Conservation (phyloP, 225 moss, liverwort and hornwort species). For the Sphagnum tenellum region DNA sequence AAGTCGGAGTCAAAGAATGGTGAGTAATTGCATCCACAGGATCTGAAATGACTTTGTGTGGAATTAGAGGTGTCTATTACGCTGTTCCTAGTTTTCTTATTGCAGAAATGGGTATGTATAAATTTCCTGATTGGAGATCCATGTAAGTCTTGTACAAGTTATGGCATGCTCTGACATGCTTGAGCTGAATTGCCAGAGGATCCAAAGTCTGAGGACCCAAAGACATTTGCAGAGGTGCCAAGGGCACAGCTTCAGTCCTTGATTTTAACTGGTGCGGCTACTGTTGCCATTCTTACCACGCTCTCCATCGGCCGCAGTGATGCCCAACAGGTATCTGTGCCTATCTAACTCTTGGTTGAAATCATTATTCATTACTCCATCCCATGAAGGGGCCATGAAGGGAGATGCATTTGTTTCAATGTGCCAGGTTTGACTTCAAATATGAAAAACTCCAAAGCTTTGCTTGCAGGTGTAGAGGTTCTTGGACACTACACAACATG, state of each 20-base stretch:
- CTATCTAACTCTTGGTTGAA: not conserved
- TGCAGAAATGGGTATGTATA: too few relatives aligned
- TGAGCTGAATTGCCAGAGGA: conserved; percentile 48
- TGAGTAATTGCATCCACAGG: conserved; percentile 2
- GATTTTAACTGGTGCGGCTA: conserved; percentile 75
- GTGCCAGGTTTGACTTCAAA: not conserved
- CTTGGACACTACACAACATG: too few relatives aligned
- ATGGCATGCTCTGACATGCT: not conserved
- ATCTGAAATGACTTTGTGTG: too few relatives aligned
- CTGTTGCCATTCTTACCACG: conserved; percentile 74
- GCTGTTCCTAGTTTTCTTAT: too few relatives aligned
- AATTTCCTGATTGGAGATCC: too few relatives aligned
- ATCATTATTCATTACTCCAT: not conserved
- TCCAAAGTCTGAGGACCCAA: conserved; percentile 85
- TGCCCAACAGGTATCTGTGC: conserved; percentile 68
- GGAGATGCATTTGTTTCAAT: too few relatives aligned
- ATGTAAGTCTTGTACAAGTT: too few relatives aligned
- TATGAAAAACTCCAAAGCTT: too few relatives aligned
- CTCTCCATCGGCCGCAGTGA: conserved; percentile 88
- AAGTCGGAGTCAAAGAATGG: conserved; percentile 56
- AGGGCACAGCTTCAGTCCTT: conserved; percentile 83
- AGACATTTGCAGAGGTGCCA: conserved; percentile 69
- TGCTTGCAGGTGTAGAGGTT: too few relatives aligned
- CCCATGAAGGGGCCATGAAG: not conserved
- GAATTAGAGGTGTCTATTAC: too few relatives aligned